Conservation (phyloP, 2,329 filamentous ascomycete genomes). For the Ilyonectria robusta region DNA sequence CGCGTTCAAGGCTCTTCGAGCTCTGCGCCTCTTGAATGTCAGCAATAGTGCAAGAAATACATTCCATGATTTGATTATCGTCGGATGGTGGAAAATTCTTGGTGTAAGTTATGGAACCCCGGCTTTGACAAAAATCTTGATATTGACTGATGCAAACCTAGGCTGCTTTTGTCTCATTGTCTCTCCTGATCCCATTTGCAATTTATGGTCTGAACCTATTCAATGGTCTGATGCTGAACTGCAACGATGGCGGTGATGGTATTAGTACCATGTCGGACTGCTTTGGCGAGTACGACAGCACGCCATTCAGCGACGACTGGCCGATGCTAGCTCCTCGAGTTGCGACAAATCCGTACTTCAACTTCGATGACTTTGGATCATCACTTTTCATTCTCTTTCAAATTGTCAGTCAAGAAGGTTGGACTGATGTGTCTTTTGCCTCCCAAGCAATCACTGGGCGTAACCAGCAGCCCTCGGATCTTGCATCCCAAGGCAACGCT, state of each 20-base stretch:
- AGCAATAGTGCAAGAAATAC: conserved; percentile 96
- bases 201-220: conserved; percentile 97
- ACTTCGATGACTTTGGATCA: conserved; percentile 95
- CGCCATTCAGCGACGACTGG: conserved; percentile 83
- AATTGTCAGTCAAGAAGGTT: conserved; percentile 98
- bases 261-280: conserved; percentile 79
- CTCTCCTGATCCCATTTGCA: conserved; percentile 94
- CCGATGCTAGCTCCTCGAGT: conserved; percentile 85
- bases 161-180: conserved; percentile 94
- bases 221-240: conserved; percentile 82
- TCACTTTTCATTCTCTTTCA: conserved; percentile 97
- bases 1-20: conserved; percentile 96
- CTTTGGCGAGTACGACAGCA: conserved; percentile 84
- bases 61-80: conserved; percentile 95
- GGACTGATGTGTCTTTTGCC: conserved; percentile 92
- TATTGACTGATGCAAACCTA: conserved; percentile 36
- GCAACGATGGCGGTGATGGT: conserved; percentile 74
- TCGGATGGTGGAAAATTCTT: conserved; percentile 94
- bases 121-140: neutral
- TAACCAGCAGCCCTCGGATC: conserved; percentile 79
- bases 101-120: conserved; percentile 69
- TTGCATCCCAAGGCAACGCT: conserved; percentile 84
- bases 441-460: conserved; percentile 85
- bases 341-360: conserved; percentile 86
- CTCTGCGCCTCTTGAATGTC: conserved; percentile 91